Base-by-base conservation (phyloP, 768 basidiomycete species). In the Kwoniella sp. region DNA sequence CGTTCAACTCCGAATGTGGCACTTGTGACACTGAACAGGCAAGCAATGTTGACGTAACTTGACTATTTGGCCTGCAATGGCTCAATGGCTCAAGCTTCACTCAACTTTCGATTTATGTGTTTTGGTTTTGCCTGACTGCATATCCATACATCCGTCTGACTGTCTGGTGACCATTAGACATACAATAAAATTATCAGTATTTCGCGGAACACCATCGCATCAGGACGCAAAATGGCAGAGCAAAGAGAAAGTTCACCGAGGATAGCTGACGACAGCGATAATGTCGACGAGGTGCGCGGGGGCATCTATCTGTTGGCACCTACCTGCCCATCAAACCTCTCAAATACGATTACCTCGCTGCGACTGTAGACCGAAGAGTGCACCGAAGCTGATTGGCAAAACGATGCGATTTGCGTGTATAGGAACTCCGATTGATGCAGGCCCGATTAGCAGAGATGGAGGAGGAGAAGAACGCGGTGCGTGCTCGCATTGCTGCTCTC, bases 401-500 rank as follows among this genome's bases (percentile, higher is more conserved):
- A n/a, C 67, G 63, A 71, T 47, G 29, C 23, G 50, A n/a, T 22
- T 34, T 26, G 61, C 2, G 1, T 12, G 30, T n/a, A n/a, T 51
- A 81, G 80, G 81, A 82, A 60, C 69, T 82, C 26, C 68, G 70
- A 31, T 66, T 72, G 54, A 78, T 82, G 77, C 80, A 82, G 65
- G 75, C 73, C 56, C 64, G 79, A 31, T 65, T 80, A 52, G 76
- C 76, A 50, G 70, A 80, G 67, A 81, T 80, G 79, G 80, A 81
- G 48, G 77, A 70, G 7, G 79, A 80, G 67, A 72, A 76, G 53
- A 75, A 75, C 58, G 68, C 75, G 55, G 78, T 79, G 11, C 13
- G 74, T 66, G 26, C 8, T 13, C 0, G 9, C n/a, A n/a, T n/a
- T 45, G 15, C 17, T 45, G 11, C n/a, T 13, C 26, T 9, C 50